A percentile compares a stretch with the other conserved stretches of the same genome.
phyloP scores from a whole-genome alignment of 441 rosid species.

The Populus trichocarpa region DNA sequence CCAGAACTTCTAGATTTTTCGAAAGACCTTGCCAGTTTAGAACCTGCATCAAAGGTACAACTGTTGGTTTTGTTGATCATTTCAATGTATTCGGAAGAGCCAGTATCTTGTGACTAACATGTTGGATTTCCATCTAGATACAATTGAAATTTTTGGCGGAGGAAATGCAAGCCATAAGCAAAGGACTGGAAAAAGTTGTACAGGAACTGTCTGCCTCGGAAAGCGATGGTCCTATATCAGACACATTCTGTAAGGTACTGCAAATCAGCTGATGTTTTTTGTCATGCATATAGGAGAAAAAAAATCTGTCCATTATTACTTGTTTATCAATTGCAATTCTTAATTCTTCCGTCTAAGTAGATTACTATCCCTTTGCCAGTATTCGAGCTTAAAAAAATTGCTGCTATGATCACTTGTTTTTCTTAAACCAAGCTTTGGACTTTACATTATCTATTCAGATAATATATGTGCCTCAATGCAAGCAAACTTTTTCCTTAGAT shows the following conservation, averaged over 20 bases:
- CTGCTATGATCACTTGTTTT: not conserved
- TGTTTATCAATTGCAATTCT: not conserved
- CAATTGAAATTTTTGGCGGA: slow-evolving; percentile 58
- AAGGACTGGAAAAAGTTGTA: slow-evolving; percentile 84
- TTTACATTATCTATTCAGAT: not conserved
- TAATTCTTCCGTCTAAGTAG: not conserved
- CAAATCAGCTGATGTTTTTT: slow-evolving; percentile 2
- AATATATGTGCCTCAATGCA: not conserved
- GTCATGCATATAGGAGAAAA: not conserved
- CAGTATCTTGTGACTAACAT: slow-evolving; percentile 19
- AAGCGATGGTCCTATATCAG: slow-evolving; percentile 86
- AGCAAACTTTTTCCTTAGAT: not conserved
- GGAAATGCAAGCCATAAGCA: slow-evolving; percentile 56
- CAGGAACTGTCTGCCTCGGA: slow-evolving; percentile 83
- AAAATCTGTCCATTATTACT: not conserved
- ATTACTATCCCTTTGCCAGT: not conserved
- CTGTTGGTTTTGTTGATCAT: slow-evolving; percentile 4
- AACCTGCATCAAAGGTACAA: slow-evolving; percentile 77
- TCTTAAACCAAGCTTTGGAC: not conserved
- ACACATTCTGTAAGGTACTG: slow-evolving; percentile 63
- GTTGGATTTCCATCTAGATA: slow-evolving; percentile 45
- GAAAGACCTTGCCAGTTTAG: slow-evolving; percentile 61
- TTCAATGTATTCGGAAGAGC: not conserved
- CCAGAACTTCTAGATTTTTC: slow-evolving; percentile 88
- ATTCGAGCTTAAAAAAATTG: not conserved